phyloP scores from a whole-genome alignment of 768 basidiomycete species.

The Tylopilus rubrobrunneus region DNA sequence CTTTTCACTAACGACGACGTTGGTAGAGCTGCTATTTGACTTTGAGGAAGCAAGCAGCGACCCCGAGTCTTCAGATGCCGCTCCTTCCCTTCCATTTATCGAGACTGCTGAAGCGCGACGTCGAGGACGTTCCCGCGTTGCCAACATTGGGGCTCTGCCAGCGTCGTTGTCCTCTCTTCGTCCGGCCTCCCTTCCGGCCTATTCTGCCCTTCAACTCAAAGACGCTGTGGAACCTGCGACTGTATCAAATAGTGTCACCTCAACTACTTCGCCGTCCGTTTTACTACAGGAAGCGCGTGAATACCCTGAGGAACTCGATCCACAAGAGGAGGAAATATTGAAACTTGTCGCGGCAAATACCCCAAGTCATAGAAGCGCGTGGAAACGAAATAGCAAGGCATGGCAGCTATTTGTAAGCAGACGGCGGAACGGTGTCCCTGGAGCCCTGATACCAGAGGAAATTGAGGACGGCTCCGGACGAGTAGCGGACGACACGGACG shows the following conservation, averaged over 20 bases:
- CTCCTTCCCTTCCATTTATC: constrained; percentile 35
- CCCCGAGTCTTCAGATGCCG: constrained; percentile 30
- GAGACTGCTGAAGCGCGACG: constrained; percentile 26
- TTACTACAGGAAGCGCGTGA: constrained; percentile 9
- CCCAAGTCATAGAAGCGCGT: constrained; percentile 69
- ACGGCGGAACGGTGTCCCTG: constrained; percentile 25
- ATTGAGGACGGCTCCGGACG: constrained; percentile 27
- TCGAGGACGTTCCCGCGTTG: constrained; percentile 27
- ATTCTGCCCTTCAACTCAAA: constrained; percentile 49
- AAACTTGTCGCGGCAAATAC: constrained; percentile 65
- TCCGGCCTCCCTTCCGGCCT: constrained; percentile 65
- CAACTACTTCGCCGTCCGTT: neutral
- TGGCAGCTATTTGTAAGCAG: constrained; percentile 57
- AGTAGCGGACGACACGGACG: constrained; percentile 15
- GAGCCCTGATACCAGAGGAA: constrained; percentile 35
- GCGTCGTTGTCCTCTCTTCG: constrained; percentile 58
- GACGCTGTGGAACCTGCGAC: neutral
- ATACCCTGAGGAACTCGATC: constrained; percentile 28
- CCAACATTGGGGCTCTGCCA: constrained; percentile 41
- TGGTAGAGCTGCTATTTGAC: constrained; percentile 65
- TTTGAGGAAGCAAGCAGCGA: constrained; percentile 52
- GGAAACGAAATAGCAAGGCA: constrained; percentile 59
- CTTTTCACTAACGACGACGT: constrained; percentile 1
- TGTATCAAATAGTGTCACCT: neutral
- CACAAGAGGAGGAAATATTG: constrained; percentile 51